Conservation (phyloP, 805 yeast species). For the Ogataea degrootiae region DNA sequence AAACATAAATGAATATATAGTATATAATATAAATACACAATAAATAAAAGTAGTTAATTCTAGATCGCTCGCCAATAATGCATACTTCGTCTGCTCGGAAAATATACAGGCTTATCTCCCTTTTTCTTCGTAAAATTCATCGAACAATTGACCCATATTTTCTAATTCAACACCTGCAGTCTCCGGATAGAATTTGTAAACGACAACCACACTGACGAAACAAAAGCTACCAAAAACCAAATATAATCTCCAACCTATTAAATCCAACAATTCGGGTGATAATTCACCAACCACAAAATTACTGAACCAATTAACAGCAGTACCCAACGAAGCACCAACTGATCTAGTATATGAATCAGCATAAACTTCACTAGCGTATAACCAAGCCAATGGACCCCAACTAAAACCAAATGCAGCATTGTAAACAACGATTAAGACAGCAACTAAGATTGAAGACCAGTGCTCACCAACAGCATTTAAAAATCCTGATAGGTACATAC, state of each 20-base stretch:
- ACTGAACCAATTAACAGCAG: constrained; percentile 88
- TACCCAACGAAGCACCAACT: constrained; percentile 80
- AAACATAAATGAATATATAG: too few species aligned
- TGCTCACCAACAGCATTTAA: constrained; percentile 46
- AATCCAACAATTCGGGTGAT: constrained; percentile 76
- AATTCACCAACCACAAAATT: constrained; percentile 88
- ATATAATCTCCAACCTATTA: constrained; percentile 74
- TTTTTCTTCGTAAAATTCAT: constrained; percentile 13
- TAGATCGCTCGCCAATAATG: too few species aligned
- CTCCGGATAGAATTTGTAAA: constrained; percentile 46
- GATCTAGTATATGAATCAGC: constrained; percentile 71
- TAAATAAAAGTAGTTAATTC: too few species aligned
- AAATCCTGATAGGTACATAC: constrained; percentile 60
- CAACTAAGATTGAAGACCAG: constrained; percentile 66
- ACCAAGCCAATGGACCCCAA: constrained; percentile 93
- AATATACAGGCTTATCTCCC: background rate
- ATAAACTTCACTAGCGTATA: constrained; percentile 75
- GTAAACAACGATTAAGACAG: constrained; percentile 65
- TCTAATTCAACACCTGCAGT: constrained; percentile 50
- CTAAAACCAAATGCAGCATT: constrained; percentile 83
- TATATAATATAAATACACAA: too few species aligned
- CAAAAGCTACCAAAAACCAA: constrained; percentile 75
- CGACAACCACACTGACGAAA: constrained; percentile 36
- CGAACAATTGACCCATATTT: constrained; percentile 51
- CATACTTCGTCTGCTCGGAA: too few species aligned